phyloP scores from a whole-genome alignment of 2,329 filamentous ascomycete genomes.

The Arthroderma uncinatum region DNA sequence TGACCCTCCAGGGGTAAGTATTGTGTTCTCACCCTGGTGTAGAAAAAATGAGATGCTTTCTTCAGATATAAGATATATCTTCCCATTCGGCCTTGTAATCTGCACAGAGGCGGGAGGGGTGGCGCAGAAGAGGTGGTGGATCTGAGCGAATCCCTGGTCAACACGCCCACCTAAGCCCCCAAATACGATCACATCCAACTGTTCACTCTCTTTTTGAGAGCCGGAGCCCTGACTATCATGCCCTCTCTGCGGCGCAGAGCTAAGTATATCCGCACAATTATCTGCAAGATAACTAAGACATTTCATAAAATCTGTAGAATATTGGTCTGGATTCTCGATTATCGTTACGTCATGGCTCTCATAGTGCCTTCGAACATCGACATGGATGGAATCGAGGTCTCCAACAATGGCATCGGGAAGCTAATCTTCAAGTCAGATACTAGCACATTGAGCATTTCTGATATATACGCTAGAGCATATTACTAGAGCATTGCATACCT shows the following conservation, averaged over 20 bases:
- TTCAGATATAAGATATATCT: slow-evolving; percentile 69
- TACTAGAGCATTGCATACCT: slow-evolving; percentile 20
- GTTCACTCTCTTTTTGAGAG: slow-evolving; percentile 11
- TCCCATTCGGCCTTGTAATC: slow-evolving; percentile 29
- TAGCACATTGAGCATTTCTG: neutral
- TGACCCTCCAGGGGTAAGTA: slow-evolving; percentile 47
- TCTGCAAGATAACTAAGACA: slow-evolving; percentile 51
- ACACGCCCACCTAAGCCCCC: slow-evolving; percentile 82
- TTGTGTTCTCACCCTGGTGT: slow-evolving; percentile 54
- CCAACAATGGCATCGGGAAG: slow-evolving; percentile 67
- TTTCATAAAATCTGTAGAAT: slow-evolving; percentile 87
- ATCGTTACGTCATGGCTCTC: slow-evolving; percentile 49
- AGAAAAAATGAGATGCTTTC: slow-evolving; percentile 74
- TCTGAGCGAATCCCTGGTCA: slow-evolving; percentile 79
- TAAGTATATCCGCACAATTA: slow-evolving; percentile 16
- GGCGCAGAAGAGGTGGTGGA: slow-evolving; percentile 63
- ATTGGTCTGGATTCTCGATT: slow-evolving; percentile 64
- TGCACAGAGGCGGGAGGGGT: slow-evolving; percentile 2
- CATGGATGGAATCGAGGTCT: slow-evolving; percentile 73
- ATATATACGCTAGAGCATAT: neutral
- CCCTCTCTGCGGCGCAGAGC: slow-evolving; percentile 5
- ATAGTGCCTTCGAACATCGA: slow-evolving; percentile 56
- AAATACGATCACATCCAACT: slow-evolving; percentile 60
- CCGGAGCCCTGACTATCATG: neutral
- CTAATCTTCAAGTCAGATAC: slow-evolving; percentile 20